Conservation (phyloP, 2,329 filamentous ascomycete species). For the Fusarium sp. region DNA sequence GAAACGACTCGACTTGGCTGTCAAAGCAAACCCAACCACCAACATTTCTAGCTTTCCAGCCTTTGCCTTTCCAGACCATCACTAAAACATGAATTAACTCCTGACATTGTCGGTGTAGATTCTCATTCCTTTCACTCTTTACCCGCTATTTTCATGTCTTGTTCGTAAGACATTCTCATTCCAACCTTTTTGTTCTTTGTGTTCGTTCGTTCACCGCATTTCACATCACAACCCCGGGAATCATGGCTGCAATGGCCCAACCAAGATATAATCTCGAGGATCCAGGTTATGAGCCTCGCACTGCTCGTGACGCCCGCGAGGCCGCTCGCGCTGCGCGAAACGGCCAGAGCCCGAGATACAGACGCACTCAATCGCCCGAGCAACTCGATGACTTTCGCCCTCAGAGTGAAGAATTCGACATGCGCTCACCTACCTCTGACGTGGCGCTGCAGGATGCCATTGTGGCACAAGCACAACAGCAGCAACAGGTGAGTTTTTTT, state of each 20-base stretch:
- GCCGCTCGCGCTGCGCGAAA: slow-evolving; percentile 39
- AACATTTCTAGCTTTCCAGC: slow-evolving; percentile 40
- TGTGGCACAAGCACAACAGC: slow-evolving; percentile 44
- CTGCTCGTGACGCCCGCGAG: slow-evolving; percentile 41
- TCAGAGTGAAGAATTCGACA: slow-evolving; percentile 37
- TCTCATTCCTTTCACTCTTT: slow-evolving; percentile 2
- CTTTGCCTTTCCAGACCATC: slow-evolving; percentile 19
- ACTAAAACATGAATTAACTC: slow-evolving; percentile 26
- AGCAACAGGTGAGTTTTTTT: slow-evolving; percentile 36
- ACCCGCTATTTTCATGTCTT: not conserved
- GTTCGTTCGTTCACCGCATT: not conserved
- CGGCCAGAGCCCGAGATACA: slow-evolving; percentile 39
- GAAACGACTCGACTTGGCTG: not conserved
- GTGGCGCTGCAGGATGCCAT: slow-evolving; percentile 45
- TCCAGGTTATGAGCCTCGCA: slow-evolving; percentile 36
- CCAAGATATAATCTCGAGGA: slow-evolving; percentile 34
- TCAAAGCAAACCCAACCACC: not conserved
- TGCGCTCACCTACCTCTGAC: slow-evolving; percentile 43
- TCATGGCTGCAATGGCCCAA: slow-evolving; percentile 35
- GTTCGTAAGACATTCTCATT: not conserved
- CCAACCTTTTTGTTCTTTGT: not conserved
- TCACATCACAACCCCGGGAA: not conserved
- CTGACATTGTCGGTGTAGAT: not conserved
- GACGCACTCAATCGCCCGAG: slow-evolving; percentile 41
- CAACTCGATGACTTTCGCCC: slow-evolving; percentile 40